Base-by-base conservation (phyloP, 78 protist genomes). In the Tieghemostelium lacteum region DNA sequence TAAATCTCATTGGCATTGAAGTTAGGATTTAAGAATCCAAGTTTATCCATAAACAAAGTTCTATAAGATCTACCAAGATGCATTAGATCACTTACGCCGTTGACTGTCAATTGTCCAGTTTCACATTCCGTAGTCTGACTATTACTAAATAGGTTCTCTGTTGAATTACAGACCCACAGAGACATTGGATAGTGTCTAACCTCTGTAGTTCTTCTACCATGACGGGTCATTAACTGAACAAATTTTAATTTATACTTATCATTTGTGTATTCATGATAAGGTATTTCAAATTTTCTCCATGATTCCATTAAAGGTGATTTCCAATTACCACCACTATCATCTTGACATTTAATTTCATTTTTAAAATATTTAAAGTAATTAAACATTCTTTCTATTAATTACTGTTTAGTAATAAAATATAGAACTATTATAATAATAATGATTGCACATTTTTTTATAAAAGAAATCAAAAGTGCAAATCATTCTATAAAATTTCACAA, bases 161-260 rank as follows among this genome's bases (percentile, higher is more conserved):
- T 36, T 14, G 76, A 69, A 39, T 83, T 83, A 42, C 91, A 83
- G 8, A 33, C 45, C 91, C 91, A 83, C 57, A 83, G 40, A 24
- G 67, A 14, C 0, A 83, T 50, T 58, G 77, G 91, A 45, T 49
- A 69, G 24, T 34, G n/a, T 3, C 24, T 58, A 7, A 64, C 31
- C 39, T 83, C 91, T 55, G 91, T 76, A 22, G 91, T 83, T 39
- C 91, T 61, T 39, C 91, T 31, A 16, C 91, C 91, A 36, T 83
- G 91, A 31, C 91, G 31, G 6, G 91, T 83, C 26, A 83, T 42
- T 3, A 83, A 57, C 66, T 83, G 91, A 58, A 83, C 22, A 14
- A 83, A 55, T 52, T 83, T 69, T 0, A 83, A 52, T 24, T 66
- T 10, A 42, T 83, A 83, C 24, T 73, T 73, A 7, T 37, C 49